phyloP scores from a whole-genome alignment of 495 filamentous ascomycete species.

The Daldinia grandis region DNA sequence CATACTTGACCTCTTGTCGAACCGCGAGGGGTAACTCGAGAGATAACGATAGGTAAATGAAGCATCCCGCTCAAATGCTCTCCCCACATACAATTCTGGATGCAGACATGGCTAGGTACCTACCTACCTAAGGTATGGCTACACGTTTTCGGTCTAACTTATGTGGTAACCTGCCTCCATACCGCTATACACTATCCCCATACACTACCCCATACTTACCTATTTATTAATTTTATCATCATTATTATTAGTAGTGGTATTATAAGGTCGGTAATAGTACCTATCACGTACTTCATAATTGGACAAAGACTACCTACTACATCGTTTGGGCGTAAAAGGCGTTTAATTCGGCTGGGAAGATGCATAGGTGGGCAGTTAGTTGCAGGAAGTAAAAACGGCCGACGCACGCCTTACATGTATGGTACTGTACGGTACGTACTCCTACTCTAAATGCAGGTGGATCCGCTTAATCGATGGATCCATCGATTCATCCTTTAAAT shows the following conservation, averaged over 20 bases:
- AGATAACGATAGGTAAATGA: conserved; percentile 38
- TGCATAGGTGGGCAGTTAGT: not conserved
- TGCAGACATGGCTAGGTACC: not conserved
- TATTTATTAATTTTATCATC: not conserved
- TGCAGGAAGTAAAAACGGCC: not conserved
- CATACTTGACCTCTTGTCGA: not conserved
- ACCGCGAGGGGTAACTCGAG: conserved; percentile 13
- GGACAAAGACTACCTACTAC: not conserved
- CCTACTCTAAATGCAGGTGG: too few relatives aligned
- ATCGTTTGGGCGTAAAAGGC: not conserved
- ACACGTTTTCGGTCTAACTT: not conserved
- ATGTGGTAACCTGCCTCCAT: not conserved
- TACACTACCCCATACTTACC: too few relatives aligned
- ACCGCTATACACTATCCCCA: not conserved
- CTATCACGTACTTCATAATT: not conserved
- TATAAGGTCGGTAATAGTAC: not conserved
- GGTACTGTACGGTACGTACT: too few relatives aligned
- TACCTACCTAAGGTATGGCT: too few relatives aligned
- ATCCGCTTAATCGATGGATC: not conserved
- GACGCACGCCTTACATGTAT: not conserved
- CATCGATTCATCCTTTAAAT: not conserved
- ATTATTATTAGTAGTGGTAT: not conserved
- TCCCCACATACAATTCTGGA: not conserved
- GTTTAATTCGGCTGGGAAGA: not conserved
- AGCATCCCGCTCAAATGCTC: conserved; percentile 5